Base-by-base conservation (phyloP, 805 yeast species). In the Dipodascus albidus region DNA sequence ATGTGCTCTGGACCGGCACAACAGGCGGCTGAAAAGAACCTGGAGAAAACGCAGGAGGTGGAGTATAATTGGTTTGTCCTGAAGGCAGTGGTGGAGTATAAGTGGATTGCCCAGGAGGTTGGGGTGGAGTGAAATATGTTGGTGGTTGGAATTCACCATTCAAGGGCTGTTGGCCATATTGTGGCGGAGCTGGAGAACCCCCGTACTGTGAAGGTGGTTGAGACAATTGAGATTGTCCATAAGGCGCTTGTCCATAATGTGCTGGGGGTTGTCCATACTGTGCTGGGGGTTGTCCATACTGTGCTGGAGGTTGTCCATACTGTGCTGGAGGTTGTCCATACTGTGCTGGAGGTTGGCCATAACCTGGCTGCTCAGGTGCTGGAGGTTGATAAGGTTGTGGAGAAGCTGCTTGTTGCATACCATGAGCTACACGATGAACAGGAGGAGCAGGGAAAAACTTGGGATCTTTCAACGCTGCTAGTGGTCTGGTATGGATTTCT, bases 401-500 rank as follows among this genome's bases (percentile, higher is more conserved):
- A 50, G 20, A 23, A 15, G 52, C 41, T 6, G 48, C 21, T 35
- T 17, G 65, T 9, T 59, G 65, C 3, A 53, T 69, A 15, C 62
- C 60, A 9, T 68, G 64, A 19, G 65, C 62, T 15, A 67, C 74
- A 23, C 64, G 65, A 38, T 78, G 68, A 51, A 61, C 66, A 0
- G 82, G 82, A 1, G 79, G 79, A 9, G 74, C 67, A 2, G 79
- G 77, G 52, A 73, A 67, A 8, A 71, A 51, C 11, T 55, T 58
- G 20, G 75, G 67, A 51, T 70, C 69, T 33, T 56, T 63, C 49
- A 68, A 53, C 2, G 69, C 56, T n/a, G 62, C 48, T 57, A 68
- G 42, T 17, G 72, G 64, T 23, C 67, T 48, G n/a, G 64, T 62
- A 21, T 2, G 23, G 47, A 59, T 53, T 2, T 27, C 15, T 3